phyloP scores from a whole-genome alignment of 108 stramenopile genomes.

The Pseudonitzschia delicatissima region DNA sequence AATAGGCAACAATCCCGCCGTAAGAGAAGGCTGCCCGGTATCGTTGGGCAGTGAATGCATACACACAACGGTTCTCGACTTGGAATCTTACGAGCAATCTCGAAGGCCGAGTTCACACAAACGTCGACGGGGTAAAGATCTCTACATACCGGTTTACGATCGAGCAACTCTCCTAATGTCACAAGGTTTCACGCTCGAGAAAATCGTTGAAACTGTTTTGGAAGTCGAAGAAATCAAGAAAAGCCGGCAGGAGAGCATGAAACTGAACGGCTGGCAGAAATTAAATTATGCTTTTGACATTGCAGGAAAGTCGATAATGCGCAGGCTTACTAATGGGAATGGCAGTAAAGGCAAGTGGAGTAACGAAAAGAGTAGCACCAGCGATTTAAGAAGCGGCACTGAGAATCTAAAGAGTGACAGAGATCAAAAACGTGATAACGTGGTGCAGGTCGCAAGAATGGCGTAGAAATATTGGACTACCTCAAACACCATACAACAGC shows the following conservation, averaged over 20 bases:
- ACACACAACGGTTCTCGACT: constrained; percentile 3
- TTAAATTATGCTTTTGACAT: constrained; percentile 18
- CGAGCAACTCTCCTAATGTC: constrained; percentile 22
- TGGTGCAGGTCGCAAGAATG: background rate
- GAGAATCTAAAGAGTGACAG: background rate
- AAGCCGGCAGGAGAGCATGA: constrained; percentile 19
- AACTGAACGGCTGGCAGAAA: constrained; percentile 24
- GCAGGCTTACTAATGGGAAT: constrained; percentile 12
- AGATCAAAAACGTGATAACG: background rate
- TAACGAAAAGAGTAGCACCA: background rate
- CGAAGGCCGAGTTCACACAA: background rate
- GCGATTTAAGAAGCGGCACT: background rate
- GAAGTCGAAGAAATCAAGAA: constrained; percentile 24
- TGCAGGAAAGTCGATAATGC: constrained; percentile 24
- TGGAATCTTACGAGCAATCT: constrained; percentile 18
- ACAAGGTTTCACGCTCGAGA: constrained; percentile 19
- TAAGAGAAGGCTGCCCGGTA: constrained; percentile 26
- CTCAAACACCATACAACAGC: background rate
- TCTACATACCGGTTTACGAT: constrained; percentile 18
- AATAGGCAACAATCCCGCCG: constrained; percentile 34
- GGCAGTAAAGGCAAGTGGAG: background rate
- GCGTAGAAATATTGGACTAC: background rate
- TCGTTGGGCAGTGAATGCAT: constrained; percentile 7
- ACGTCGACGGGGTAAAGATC: constrained; percentile 2
- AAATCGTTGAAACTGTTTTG: constrained; percentile 22